These are phyloP conservation scores for Pilatotrama ljubarskyi DNA, from an alignment of 768 basidiomycete genomes.

Conservation along the genomic window DNA sequence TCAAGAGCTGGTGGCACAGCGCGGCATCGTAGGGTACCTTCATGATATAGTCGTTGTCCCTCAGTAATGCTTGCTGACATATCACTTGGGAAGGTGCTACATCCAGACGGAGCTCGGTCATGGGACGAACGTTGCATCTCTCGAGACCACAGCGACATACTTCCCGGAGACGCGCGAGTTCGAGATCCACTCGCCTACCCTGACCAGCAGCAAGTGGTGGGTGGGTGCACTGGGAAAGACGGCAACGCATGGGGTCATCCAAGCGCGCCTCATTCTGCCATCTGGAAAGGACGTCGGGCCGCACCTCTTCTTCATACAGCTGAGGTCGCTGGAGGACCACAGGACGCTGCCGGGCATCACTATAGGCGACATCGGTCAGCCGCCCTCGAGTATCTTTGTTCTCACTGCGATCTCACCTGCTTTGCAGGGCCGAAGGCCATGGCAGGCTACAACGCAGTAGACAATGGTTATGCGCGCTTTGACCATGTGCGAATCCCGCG, in stretches of 20 bases:
- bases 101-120: constrained; percentile 80
- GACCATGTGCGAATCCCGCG: constrained; percentile 65
- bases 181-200: constrained; percentile 71
- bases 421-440: constrained; percentile 57
- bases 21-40: constrained; percentile 56
- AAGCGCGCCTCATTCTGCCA: constrained; percentile 71
- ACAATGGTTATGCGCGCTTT: constrained; percentile 72
- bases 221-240: constrained; percentile 71
- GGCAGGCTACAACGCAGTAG: constrained; percentile 48
- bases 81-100: constrained; percentile 49
- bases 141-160: constrained; percentile 80
- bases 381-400: not conserved
- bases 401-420: not conserved
- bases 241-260: constrained; percentile 73
- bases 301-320: constrained; percentile 73
- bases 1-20: constrained; percentile 46
- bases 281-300: constrained; percentile 63
- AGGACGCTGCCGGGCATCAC: constrained; percentile 57
- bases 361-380: constrained; percentile 67
- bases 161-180: constrained; percentile 67
- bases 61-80: too few species aligned
- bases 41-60: not conserved
- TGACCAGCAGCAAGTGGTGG: constrained; percentile 85
- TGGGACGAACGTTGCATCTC: constrained; percentile 64
- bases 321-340: constrained; percentile 66